phyloP scores from a whole-genome alignment of 352 stramenopile genomes.

The Phytophthora meadii region DNA sequence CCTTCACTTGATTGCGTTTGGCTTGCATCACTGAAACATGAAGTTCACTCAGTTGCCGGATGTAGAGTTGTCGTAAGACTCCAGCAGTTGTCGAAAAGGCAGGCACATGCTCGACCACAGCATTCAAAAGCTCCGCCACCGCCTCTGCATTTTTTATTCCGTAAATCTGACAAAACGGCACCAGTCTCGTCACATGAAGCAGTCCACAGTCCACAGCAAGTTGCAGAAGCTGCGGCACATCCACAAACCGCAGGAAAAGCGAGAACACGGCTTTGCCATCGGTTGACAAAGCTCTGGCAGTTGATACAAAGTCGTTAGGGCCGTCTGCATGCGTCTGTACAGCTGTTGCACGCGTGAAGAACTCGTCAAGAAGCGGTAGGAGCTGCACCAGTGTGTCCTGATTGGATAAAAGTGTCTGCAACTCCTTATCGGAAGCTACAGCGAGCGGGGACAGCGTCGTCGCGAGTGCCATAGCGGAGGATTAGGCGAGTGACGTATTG shows the following conservation, averaged over 20 bases:
- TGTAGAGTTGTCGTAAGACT: conserved; percentile 45
- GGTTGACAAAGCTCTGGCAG: conserved; percentile 9
- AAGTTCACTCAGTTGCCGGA: conserved; percentile 48
- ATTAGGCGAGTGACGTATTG: background rate
- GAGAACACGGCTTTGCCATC: conserved; percentile 40
- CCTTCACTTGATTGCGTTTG: conserved; percentile 46
- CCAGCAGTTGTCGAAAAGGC: conserved; percentile 30
- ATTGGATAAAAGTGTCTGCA: conserved; percentile 7
- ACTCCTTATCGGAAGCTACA: conserved; percentile 14
- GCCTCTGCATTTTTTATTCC: conserved; percentile 39
- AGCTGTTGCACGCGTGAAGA: conserved; percentile 28
- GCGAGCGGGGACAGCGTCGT: conserved; percentile 8
- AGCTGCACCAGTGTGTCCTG: conserved; percentile 5
- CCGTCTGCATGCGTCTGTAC: conserved; percentile 22
- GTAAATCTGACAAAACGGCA: conserved; percentile 70
- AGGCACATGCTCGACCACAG: conserved; percentile 20
- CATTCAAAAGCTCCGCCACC: conserved; percentile 39
- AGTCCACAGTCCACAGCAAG: conserved; percentile 24
- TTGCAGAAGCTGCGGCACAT: conserved; percentile 22
- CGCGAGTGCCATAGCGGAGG: conserved; percentile 4
- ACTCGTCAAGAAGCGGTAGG: conserved; percentile 40
- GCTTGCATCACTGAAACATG: conserved; percentile 30
- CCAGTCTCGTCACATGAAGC: conserved; percentile 64
- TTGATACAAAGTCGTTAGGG: background rate
- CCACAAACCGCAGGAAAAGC: conserved; percentile 44